Percentiles rank a stretch among this genome's conserved stretches.
phyloP scores from a whole-genome alignment of 257 asterid genomes.

The Solanum verrucosum region DNA sequence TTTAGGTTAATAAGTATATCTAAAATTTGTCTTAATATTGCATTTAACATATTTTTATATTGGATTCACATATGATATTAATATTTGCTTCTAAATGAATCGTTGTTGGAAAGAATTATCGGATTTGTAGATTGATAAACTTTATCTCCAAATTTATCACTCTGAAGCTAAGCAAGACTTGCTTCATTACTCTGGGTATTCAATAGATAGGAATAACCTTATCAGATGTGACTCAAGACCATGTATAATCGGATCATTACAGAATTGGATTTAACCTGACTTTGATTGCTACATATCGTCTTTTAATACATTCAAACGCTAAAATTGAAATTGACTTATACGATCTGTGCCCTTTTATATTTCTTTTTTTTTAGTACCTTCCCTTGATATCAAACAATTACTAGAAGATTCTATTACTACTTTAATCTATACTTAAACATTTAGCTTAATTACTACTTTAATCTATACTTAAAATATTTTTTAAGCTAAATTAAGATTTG shows the following conservation, averaged over 20 bases:
- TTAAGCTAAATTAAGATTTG: background rate
- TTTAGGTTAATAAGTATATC: background rate
- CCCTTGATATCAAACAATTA: background rate
- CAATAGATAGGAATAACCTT: background rate
- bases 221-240: background rate
- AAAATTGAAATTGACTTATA: background rate
- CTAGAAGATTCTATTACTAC: background rate
- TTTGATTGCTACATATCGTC: fast-evolving
- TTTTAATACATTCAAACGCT: background rate
- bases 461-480: background rate
- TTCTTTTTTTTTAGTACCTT: background rate
- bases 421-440: background rate
- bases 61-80: background rate
- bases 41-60: background rate
- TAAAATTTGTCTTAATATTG: background rate
- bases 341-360: background rate
- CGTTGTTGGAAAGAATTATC: background rate
- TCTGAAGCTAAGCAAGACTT: background rate
- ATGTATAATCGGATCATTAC: background rate
- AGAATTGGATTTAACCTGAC: background rate
- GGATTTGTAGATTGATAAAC: background rate
- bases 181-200: background rate
- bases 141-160: background rate
- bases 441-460: background rate
- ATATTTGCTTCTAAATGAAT: background rate